A percentile compares a stretch with the other conserved stretches of the same genome.
Evolutionary conservation across 306 rosid species (phyloP).

Genomic region (Lathyrus aphaca): DNA sequence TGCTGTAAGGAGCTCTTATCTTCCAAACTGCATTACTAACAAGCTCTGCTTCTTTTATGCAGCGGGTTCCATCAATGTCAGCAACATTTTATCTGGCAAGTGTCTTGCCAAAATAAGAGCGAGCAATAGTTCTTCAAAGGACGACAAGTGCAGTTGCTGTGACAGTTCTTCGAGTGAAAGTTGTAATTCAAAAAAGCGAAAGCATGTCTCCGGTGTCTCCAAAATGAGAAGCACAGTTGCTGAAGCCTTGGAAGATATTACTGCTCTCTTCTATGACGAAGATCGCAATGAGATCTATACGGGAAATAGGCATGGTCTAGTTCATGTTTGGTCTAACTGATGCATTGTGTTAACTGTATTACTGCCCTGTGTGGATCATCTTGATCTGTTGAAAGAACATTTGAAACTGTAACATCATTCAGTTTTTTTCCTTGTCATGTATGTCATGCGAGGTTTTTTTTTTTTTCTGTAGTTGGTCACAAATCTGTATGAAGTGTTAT

Average conservation of each 20-base stretch:
- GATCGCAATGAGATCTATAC: constrained; percentile 97
- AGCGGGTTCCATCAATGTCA: constrained; percentile 98
- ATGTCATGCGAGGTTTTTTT: constrained; percentile 43
- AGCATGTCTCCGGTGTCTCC: constrained; percentile 53
- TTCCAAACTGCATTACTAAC: constrained; percentile 28
- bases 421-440: constrained; percentile 49
- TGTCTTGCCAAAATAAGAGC: constrained; percentile 94
- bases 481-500: constrained; percentile 38
- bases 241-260: constrained; percentile 97
- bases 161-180: constrained; percentile 48
- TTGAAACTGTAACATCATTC: constrained; percentile 39
- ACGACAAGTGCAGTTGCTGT: constrained; percentile 57
- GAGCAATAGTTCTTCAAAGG: constrained; percentile 62
- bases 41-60: constrained; percentile 47
- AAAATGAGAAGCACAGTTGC: constrained; percentile 88
- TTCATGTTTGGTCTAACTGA: constrained; percentile 97
- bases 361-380: constrained; percentile 45
- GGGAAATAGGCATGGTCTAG: constrained; percentile 87
- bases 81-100: constrained; percentile 95
- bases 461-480: constrained; percentile 41
- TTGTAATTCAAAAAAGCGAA: constrained; percentile 60
- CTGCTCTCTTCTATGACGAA: constrained; percentile 98
- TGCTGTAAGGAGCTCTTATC: constrained; percentile 10
- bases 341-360: constrained; percentile 35
- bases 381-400: constrained; percentile 45